These are phyloP conservation scores for Pichia heedii DNA, from an alignment of 805 yeast species.

Conservation along the genomic window DNA sequence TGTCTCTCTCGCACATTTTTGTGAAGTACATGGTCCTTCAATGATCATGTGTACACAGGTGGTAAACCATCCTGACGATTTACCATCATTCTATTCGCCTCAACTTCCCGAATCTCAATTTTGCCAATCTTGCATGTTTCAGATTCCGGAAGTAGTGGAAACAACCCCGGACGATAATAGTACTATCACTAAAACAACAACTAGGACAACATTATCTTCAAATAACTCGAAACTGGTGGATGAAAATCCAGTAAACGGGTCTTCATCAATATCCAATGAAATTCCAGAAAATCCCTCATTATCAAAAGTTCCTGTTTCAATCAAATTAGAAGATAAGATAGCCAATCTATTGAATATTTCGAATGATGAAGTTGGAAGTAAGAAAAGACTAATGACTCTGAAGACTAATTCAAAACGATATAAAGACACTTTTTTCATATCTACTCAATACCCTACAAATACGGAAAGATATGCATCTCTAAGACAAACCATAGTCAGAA, in stretches of 20 bases:
- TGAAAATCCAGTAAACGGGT: background rate
- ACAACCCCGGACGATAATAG: background rate
- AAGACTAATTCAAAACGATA: constrained; percentile 10
- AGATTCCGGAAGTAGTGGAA: constrained; percentile 3
- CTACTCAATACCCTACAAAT: constrained; percentile 54
- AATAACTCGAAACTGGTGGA: background rate
- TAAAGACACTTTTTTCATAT: constrained; percentile 28
- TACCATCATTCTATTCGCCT: constrained; percentile 26
- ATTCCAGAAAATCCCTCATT: background rate
- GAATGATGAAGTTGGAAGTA: background rate
- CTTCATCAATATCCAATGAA: background rate
- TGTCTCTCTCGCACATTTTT: constrained; percentile 59
- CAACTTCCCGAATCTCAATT: constrained; percentile 29
- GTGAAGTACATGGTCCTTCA: constrained; percentile 72
- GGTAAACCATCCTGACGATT: constrained; percentile 3
- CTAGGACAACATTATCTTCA: background rate
- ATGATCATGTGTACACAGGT: constrained; percentile 55
- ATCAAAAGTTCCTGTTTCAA: background rate
- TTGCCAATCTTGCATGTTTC: constrained; percentile 54
- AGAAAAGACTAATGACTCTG: constrained; percentile 7
- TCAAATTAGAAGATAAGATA: constrained; percentile 8
- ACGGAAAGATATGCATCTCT: constrained; percentile 44
- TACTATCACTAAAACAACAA: constrained; percentile 32
- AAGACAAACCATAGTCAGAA: constrained; percentile 51
- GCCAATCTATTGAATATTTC: constrained; percentile 1